phyloP scores from a whole-genome alignment of 192 early-diverging fungal species.

The Rhizophlyctis rosea region DNA sequence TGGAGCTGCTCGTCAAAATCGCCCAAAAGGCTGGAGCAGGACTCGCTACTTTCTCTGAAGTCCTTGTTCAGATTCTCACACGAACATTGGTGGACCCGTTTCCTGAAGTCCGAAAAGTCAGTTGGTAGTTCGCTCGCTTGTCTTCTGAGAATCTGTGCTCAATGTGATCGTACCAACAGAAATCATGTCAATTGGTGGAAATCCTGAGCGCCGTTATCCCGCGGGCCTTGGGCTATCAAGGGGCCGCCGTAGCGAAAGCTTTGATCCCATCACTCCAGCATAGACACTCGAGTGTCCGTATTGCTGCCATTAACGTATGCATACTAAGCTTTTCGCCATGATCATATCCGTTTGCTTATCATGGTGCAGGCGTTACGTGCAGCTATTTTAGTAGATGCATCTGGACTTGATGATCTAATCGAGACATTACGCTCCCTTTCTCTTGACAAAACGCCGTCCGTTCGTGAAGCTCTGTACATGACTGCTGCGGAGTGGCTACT shows the following conservation, averaged over 20 bases:
- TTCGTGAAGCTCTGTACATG: slow-evolving; percentile 46
- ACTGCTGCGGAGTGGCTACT: slow-evolving; percentile 40
- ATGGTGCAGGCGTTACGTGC: slow-evolving; percentile 36
- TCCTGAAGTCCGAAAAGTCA: slow-evolving; percentile 56
- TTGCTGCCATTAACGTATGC: slow-evolving; percentile 26
- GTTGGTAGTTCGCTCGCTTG: neutral
- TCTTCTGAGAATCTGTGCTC: no score
- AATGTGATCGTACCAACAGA: no score
- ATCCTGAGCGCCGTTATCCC: slow-evolving; percentile 22
- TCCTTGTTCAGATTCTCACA: slow-evolving; percentile 38
- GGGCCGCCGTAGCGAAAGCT: slow-evolving; percentile 35
- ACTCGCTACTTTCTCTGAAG: slow-evolving; percentile 50
- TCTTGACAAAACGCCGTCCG: slow-evolving; percentile 45
- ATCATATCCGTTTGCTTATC: no score
- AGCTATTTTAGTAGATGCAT: slow-evolving; percentile 42
- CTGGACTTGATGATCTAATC: slow-evolving; percentile 38
- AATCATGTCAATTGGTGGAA: slow-evolving; percentile 45
- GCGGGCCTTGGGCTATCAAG: slow-evolving; percentile 25
- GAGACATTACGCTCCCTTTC: slow-evolving; percentile 37
- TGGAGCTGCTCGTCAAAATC: slow-evolving; percentile 31
- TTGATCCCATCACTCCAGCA: slow-evolving; percentile 43
- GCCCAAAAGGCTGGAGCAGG: slow-evolving; percentile 19
- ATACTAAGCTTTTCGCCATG: no score
- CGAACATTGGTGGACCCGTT: slow-evolving; percentile 44
- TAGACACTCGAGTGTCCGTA: slow-evolving; percentile 51